phyloP scores from a whole-genome alignment of 345 rosid genomes.

The Angophora floribunda region DNA sequence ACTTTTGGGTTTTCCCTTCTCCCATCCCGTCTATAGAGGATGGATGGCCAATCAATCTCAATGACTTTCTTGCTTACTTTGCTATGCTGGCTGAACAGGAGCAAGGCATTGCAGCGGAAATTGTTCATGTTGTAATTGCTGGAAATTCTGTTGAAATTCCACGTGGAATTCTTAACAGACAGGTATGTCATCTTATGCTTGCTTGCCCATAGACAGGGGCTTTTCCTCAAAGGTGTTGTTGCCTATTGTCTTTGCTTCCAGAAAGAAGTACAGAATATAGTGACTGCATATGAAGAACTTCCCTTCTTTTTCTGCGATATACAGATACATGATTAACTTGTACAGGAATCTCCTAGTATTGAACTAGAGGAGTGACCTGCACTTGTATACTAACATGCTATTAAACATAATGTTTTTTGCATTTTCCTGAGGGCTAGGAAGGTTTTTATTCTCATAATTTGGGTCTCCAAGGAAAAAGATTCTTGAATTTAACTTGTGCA shows the following conservation, averaged over 20 bases:
- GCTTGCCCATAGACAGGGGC: background rate
- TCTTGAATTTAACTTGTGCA: background rate
- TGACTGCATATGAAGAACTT: background rate
- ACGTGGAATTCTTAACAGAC: conserved; percentile 55
- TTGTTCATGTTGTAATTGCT: conserved; percentile 84
- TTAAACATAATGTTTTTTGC: background rate
- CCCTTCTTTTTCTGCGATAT: background rate
- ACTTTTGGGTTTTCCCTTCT: background rate
- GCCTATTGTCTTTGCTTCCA: background rate
- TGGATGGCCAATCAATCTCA: background rate
- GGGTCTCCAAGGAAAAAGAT: background rate
- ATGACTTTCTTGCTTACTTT: background rate
- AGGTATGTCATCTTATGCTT: conserved; percentile 26
- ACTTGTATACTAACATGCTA: background rate
- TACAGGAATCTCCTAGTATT: background rate
- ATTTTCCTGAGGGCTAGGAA: background rate
- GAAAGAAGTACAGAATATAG: background rate
- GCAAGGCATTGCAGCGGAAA: conserved; percentile 65
- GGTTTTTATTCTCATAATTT: background rate
- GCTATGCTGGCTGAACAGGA: conserved; percentile 31
- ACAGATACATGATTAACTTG: background rate
- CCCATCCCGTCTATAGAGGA: background rate
- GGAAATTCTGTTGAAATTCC: conserved; percentile 92
- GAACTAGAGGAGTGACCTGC: background rate
- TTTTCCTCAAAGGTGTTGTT: background rate